Evolutionary conservation across 495 filamentous ascomycete species (phyloP).

Genomic region (Penicillium cinerascens): DNA sequence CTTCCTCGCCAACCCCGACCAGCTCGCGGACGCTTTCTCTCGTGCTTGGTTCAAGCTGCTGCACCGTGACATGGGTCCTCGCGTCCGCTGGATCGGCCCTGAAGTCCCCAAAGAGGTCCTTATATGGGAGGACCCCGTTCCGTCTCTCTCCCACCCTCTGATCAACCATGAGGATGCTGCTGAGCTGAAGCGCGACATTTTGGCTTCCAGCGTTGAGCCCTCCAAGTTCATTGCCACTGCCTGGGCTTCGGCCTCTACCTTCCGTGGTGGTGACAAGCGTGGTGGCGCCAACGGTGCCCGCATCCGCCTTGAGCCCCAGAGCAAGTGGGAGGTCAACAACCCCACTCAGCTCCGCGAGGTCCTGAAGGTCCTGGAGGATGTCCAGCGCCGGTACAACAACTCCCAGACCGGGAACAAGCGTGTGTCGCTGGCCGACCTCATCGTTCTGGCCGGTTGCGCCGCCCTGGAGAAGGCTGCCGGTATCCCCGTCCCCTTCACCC

Average conservation of each 20-base stretch:
- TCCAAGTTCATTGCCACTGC: slow-evolving; percentile 57
- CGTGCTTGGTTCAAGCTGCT: slow-evolving; percentile 77
- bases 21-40: slow-evolving; percentile 62
- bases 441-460: slow-evolving; percentile 57
- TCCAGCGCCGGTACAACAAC: slow-evolving; percentile 61
- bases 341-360: slow-evolving; percentile 55
- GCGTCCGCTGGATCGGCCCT: slow-evolving; percentile 62
- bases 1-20: slow-evolving; percentile 60
- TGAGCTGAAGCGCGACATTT: slow-evolving; percentile 61
- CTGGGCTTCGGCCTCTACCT: slow-evolving; percentile 68
- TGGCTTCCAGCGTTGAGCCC: slow-evolving; percentile 52
- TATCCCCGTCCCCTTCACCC: slow-evolving; percentile 42
- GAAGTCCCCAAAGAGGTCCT: slow-evolving; percentile 62
- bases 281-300: slow-evolving; percentile 72
- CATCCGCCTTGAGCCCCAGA: slow-evolving; percentile 66
- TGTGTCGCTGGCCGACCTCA: slow-evolving; percentile 68
- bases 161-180: slow-evolving; percentile 57
- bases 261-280: slow-evolving; percentile 72
- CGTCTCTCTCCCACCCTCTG: slow-evolving; percentile 49
- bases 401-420: slow-evolving; percentile 54
- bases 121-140: slow-evolving; percentile 65
- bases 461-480: slow-evolving; percentile 43
- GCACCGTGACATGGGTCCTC: slow-evolving; percentile 70
- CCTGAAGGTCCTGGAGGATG: slow-evolving; percentile 52
- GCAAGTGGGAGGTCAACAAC: slow-evolving; percentile 66